Conservation (phyloP, 2,329 filamentous ascomycete species). For the Lachnellula arida region DNA sequence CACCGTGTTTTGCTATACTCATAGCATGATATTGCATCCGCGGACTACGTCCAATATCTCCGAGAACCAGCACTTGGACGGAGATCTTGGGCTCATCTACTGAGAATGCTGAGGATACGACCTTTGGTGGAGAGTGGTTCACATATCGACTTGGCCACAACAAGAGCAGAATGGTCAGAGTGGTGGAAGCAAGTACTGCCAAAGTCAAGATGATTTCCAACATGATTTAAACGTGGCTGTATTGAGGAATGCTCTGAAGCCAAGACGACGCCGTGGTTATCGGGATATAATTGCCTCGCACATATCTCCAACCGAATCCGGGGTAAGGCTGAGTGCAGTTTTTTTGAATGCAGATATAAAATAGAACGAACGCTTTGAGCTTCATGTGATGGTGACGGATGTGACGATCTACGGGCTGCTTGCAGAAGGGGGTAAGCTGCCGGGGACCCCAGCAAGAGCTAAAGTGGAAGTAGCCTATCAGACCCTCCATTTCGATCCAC, state of each 20-base stretch:
- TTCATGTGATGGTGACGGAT: not conserved
- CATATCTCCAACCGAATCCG: not conserved
- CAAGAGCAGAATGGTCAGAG: slow-evolving; percentile 30
- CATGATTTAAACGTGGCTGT: slow-evolving; percentile 23
- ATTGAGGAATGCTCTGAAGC: not conserved
- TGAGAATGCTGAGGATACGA: slow-evolving; percentile 21
- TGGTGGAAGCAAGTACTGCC: slow-evolving; percentile 29
- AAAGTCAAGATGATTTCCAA: slow-evolving; percentile 27
- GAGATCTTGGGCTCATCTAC: slow-evolving; percentile 38
- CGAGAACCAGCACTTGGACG: slow-evolving; percentile 84
- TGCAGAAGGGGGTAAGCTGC: not conserved
- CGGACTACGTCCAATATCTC: slow-evolving; percentile 91
- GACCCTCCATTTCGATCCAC: not conserved
- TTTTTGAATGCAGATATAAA: not conserved
- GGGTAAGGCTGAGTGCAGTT: not conserved
- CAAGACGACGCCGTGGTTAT: not conserved
- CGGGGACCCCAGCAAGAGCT: not conserved
- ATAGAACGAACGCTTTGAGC: not conserved
- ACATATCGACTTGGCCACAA: slow-evolving; percentile 36
- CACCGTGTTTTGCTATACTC: slow-evolving; percentile 80
- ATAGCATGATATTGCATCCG: slow-evolving; percentile 98
- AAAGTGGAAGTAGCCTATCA: not conserved
- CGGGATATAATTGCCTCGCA: not conserved
- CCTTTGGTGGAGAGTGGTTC: slow-evolving; percentile 32
- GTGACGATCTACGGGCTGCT: not conserved